Evolutionary conservation across 2,329 filamentous ascomycete species (phyloP), one percentile per base, ranked within the genome.

Genomic region (Colletotrichum spaethianum): DNA sequence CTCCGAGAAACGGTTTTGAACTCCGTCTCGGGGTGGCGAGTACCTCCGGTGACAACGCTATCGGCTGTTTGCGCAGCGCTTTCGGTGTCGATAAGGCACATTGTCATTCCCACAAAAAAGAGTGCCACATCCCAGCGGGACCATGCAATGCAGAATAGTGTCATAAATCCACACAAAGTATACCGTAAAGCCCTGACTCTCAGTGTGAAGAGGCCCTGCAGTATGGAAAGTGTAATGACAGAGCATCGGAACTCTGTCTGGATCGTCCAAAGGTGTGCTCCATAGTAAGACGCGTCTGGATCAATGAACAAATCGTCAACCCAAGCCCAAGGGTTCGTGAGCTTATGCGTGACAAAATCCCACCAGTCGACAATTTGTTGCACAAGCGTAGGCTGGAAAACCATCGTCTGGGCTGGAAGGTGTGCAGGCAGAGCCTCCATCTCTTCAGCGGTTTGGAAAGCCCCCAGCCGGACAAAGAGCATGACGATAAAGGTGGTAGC

Each of bases 191-290:
- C 11, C 5, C 23, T 52, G 23, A 16, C 3, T 3, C 48, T 23
- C 26, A 52, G 20, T 8, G 90, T 79, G 78, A 90, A 91, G 12
- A 91, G 83, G 67, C 88, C 82, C 77, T 52, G 48, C 7, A 52
- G 23, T 18, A 31, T 28, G 14, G 48, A 14, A 18, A 52, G 48
- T 14, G 23, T 52, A 8, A 52, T 52, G 8, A 91, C 84, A 3
- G 87, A 90, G 77, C 86, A 87, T 67, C 86, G 83, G 75, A 89
- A 90, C 78, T 91, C 89, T 57, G 90, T 84, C 4, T 89, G 89
- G 48, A 91, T 90, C 5, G 89, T 90, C 89, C 89, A 91, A 28
- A 91, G 79, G 73, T 91, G 89, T 8, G 48, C 48, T 28, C 88
- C 83, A 75, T 90, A 88, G 75, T 90, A 89, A 38, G 79, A 82